Percentiles rank a stretch among this genome's conserved stretches.
These are phyloP conservation scores for Pseudopyricularia cyperi DNA, from an alignment of 2,329 filamentous ascomycete species.

Conservation along the genomic window DNA sequence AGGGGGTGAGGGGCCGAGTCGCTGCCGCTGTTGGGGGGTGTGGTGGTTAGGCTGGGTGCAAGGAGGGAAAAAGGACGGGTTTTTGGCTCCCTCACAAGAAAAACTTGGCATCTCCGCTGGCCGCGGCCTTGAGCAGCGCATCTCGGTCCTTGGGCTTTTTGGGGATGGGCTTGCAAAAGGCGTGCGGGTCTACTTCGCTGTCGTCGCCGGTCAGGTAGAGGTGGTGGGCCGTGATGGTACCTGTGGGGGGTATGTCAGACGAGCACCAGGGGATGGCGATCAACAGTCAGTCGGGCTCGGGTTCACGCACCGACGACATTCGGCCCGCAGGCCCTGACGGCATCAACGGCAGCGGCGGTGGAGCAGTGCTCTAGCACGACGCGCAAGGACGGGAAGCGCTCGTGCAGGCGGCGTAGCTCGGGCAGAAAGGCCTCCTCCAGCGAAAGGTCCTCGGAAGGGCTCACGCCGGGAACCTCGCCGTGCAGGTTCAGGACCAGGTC, in stretches of 20 bases:
- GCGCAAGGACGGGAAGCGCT: conserved; percentile 58
- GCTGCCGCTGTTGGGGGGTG: conserved; percentile 39
- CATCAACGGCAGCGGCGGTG: conserved; percentile 65
- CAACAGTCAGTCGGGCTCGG: too few relatives aligned
- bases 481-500: conserved; percentile 68
- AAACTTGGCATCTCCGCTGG: conserved; percentile 49
- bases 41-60: conserved; percentile 10
- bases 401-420: conserved; percentile 60
- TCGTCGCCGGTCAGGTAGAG: conserved; percentile 42
- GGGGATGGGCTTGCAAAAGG: conserved; percentile 68
- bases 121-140: conserved; percentile 54
- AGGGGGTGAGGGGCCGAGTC: conserved; percentile 59
- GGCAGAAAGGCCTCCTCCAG: conserved; percentile 65
- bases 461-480: conserved; percentile 54
- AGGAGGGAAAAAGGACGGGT: conserved; percentile 7
- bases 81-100: conserved; percentile 35
- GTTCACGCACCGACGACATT: conserved; percentile 39
- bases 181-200: conserved; percentile 29
- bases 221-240: conserved; percentile 79
- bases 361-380: conserved; percentile 71
- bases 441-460: conserved; percentile 13
- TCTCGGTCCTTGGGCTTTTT: conserved; percentile 61
- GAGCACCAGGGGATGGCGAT: too few relatives aligned
- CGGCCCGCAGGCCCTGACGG: conserved; percentile 63
- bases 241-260: too few relatives aligned